Conservation (phyloP, 2,329 filamentous ascomycete species). For the Raffaelea ambrosiae region DNA sequence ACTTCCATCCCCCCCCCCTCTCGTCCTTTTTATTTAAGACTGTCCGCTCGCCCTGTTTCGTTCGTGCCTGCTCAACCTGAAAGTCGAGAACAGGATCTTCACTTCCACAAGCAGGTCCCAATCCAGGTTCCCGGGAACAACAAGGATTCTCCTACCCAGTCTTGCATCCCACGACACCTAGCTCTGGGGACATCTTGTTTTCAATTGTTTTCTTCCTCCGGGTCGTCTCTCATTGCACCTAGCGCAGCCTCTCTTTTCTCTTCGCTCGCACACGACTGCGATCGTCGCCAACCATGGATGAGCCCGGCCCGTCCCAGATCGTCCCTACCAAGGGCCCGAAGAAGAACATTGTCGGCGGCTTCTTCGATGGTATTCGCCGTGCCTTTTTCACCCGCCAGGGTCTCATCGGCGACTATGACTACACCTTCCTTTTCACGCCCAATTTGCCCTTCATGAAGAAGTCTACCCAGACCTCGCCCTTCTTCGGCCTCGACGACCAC, state of each 20-base stretch:
- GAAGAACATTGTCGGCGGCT: slow-evolving; percentile 21
- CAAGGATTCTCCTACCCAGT: no score
- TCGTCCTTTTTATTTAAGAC: background rate
- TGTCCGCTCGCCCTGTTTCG: background rate
- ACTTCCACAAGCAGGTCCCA: background rate
- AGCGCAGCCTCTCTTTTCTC: background rate
- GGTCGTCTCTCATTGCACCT: no score
- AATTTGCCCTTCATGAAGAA: slow-evolving; percentile 76
- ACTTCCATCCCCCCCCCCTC: background rate
- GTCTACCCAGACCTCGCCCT: slow-evolving; percentile 52
- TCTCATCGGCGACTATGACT: slow-evolving; percentile 80
- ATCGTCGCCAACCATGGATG: slow-evolving; percentile 51
- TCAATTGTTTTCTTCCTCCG: background rate
- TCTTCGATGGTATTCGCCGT: slow-evolving; percentile 23
- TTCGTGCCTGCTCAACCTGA: no score
- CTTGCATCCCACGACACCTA: background rate
- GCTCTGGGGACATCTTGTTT: no score
- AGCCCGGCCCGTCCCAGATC: slow-evolving; percentile 44
- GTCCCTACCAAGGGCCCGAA: slow-evolving; percentile 24
- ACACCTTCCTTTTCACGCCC: slow-evolving; percentile 75
- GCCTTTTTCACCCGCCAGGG: slow-evolving; percentile 56
- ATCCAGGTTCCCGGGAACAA: background rate
- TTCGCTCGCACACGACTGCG: no score
- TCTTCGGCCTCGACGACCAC: slow-evolving; percentile 73
- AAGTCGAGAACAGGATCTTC: background rate